Conservation (phyloP, 1,284 basidiomycete species). For the Microstroma glucosiphilum region DNA sequence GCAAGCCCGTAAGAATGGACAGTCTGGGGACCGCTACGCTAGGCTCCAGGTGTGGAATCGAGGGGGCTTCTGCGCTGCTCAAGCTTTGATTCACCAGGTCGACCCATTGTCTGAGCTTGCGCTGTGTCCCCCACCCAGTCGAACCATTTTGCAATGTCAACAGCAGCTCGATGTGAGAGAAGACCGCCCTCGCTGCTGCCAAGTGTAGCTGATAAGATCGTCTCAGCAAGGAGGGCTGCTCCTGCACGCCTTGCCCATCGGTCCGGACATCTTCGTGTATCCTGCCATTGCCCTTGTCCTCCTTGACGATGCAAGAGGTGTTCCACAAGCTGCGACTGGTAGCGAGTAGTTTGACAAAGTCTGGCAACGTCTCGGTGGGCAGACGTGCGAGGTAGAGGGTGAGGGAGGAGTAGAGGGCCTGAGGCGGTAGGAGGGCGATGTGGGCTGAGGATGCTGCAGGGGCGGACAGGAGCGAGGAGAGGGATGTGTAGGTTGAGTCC, state of each 20-base stretch:
- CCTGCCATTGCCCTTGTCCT: not conserved
- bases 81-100: slow-evolving; percentile 17
- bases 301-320: not conserved
- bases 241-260: not conserved
- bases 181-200: slow-evolving; percentile 30
- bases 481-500: slow-evolving; percentile 12
- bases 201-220: slow-evolving; percentile 22
- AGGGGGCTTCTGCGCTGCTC: not conserved
- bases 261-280: slow-evolving; percentile 8
- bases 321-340: slow-evolving; percentile 39
- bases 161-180: slow-evolving; percentile 34
- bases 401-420: slow-evolving; percentile 40
- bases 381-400: slow-evolving; percentile 39
- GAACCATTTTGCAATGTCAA: slow-evolving; percentile 20
- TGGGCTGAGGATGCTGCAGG: slow-evolving; percentile 34
- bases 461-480: slow-evolving; percentile 28
- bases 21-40: slow-evolving; percentile 33
- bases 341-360: slow-evolving; percentile 32
- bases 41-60: not conserved
- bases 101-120: slow-evolving; percentile 30
- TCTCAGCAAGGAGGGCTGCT: slow-evolving; percentile 18
- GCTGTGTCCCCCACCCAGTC: slow-evolving; percentile 26
- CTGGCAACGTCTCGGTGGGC: slow-evolving; percentile 26
- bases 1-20: slow-evolving; percentile 36
- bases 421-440: slow-evolving; percentile 34